A percentile compares a stretch with the other conserved stretches of the same genome.
Conservation (phyloP, 768 basidiomycete genomes). For the Termitomyces sp. region DNA sequence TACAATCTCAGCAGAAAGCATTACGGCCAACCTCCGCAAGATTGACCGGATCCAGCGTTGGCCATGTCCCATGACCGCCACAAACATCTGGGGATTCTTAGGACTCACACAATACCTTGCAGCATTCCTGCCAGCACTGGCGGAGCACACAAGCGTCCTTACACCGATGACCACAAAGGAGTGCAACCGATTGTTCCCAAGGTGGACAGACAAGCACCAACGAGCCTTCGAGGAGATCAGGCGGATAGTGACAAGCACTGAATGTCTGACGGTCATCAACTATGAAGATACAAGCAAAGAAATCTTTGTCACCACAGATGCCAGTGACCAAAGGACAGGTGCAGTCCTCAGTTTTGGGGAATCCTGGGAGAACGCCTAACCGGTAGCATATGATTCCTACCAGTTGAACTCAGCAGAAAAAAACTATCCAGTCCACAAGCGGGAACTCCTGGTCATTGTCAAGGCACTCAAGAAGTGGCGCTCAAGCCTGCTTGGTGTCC, state of each 20-base stretch:
- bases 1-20: not conserved
- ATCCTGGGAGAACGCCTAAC: too few species aligned
- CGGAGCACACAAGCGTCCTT: not conserved
- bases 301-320: too few species aligned
- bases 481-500: too few species aligned
- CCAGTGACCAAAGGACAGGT: too few species aligned
- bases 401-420: too few species aligned
- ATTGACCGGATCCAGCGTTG: not conserved
- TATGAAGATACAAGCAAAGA: too few species aligned
- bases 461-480: too few species aligned
- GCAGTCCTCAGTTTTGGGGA: too few species aligned
- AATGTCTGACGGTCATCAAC: not conserved
- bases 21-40: not conserved
- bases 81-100: not conserved
- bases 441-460: too few species aligned
- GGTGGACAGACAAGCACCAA: not conserved
- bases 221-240: not conserved
- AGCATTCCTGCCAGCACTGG: not conserved
- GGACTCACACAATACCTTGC: not conserved
- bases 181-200: not conserved
- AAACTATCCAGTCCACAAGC: too few species aligned
- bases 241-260: not conserved
- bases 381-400: too few species aligned
- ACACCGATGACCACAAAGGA: not conserved
- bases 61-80: not conserved